Base-by-base conservation (phyloP, 805 yeast species). In the Ogataea degrootiae region DNA sequence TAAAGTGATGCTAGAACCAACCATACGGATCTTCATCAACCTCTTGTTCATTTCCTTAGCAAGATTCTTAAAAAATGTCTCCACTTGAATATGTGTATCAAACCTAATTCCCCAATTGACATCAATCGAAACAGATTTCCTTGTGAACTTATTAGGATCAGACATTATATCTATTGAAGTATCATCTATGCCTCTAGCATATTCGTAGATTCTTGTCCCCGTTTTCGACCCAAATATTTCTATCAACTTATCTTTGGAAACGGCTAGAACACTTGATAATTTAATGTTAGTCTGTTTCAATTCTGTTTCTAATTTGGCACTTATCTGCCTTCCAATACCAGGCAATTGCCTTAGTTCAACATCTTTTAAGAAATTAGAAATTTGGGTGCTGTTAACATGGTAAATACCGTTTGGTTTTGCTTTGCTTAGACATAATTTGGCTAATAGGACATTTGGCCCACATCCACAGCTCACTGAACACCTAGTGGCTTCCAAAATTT, bases 71-170 rank as follows among this genome's bases (percentile, higher is more conserved):
- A 88, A 59, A 58, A 92, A 94, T 5, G 46, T 54, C 51, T 85
- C 91, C 22, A 85, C 78, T 59, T 92, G 88, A 0, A 65, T 62
- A 31, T 76, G 70, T 0, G 69, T 69, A 33, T 80, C 76, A 53
- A 91, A 85, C 42, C 98, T 62, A 0, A 92, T 86, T 0, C 97
- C 98, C 84, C 89, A 92, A 52, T 89, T 87, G 26, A 92, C 84
- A 60, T 92, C 98, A 4, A 90, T 85, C 0, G 96, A 88, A 0
- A 92, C 76, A 1, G 94, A 79, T 56, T 88, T 89, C 26, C 96
- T 72, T 12, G 78, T 73, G 17, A 81, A 72, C 44, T 68, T 79
- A 15, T 71, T 67, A 9, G 81, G 79, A 33, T 72, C 71, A 8
- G 62, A 51, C 31, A 79, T 62, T n/a, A 83, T 69, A 36, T 77